A percentile compares a stretch with the other conserved stretches of the same genome.
These are phyloP conservation scores for Pelargonium citronellum DNA, from an alignment of 441 rosid genomes.

Conservation along the genomic window DNA sequence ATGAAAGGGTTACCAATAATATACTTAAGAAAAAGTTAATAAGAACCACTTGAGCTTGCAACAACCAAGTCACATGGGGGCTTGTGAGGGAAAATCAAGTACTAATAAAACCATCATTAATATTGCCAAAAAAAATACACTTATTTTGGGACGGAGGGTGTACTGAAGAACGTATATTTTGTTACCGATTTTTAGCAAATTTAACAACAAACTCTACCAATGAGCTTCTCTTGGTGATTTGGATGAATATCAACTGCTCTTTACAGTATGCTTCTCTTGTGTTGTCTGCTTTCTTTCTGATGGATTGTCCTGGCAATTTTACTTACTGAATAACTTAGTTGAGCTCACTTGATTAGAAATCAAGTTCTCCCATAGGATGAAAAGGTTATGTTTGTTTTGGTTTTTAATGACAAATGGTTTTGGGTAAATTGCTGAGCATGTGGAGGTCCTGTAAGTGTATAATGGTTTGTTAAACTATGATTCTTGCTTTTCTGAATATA, in stretches of 20 bases:
- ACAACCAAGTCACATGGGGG: too few species aligned
- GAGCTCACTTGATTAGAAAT: too few species aligned
- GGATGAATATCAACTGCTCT: background rate
- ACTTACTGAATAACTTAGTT: background rate
- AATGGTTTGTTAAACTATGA: conserved; percentile 5
- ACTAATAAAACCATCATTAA: too few species aligned
- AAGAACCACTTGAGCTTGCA: too few species aligned
- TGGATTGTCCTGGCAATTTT: background rate
- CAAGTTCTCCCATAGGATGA: background rate
- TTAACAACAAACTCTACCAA: background rate
- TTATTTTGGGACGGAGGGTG: too few species aligned
- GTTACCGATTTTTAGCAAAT: background rate
- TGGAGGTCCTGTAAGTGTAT: background rate
- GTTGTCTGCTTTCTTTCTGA: background rate
- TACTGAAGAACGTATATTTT: background rate
- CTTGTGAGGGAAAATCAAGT: too few species aligned
- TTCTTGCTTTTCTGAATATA: background rate
- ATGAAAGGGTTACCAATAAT: too few species aligned
- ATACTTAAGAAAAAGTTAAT: too few species aligned
- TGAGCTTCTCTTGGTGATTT: background rate
- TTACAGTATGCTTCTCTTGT: background rate
- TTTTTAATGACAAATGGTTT: background rate
- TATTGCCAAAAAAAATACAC: too few species aligned
- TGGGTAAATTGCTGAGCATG: background rate
- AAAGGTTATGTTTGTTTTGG: background rate